phyloP scores from a whole-genome alignment of 768 basidiomycete genomes.

The Leccinum rimulosum region DNA sequence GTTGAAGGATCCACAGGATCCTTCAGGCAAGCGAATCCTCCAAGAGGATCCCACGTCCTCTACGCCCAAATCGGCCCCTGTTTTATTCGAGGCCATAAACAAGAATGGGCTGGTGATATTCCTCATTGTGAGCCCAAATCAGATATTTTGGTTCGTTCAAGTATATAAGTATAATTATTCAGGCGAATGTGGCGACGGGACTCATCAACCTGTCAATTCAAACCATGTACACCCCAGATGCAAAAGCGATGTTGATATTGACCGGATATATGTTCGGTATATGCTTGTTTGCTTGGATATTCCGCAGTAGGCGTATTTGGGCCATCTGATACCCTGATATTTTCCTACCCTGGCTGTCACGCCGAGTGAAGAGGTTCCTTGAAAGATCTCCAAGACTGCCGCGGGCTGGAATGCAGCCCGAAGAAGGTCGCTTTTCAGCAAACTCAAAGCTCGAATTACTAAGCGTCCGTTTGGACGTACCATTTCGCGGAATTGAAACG shows the following conservation, averaged over 20 bases:
- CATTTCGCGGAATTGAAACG: too few species aligned
- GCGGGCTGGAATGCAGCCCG: conserved; percentile 64
- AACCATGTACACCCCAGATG: conserved; percentile 75
- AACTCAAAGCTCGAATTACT: background rate
- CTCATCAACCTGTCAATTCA: conserved; percentile 72
- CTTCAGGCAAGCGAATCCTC: conserved; percentile 24
- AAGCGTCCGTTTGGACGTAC: too few species aligned
- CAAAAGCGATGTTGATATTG: conserved; percentile 60
- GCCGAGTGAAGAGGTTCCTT: conserved; percentile 55
- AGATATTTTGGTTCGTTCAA: background rate
- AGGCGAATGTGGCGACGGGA: conserved; percentile 91
- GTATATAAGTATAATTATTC: background rate
- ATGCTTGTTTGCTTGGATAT: conserved; percentile 62
- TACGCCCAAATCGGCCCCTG: conserved; percentile 33
- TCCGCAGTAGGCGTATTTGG: conserved; percentile 37
- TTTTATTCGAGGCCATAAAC: conserved; percentile 79
- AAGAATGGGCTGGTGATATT: conserved; percentile 77
- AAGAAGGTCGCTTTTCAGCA: background rate
- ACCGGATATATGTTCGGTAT: conserved; percentile 55
- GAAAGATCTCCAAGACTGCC: conserved; percentile 55
- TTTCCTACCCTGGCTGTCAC: background rate
- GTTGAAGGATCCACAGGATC: conserved; percentile 23
- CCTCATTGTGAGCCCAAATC: conserved; percentile 60
- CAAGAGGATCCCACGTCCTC: conserved; percentile 24
- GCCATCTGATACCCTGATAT: conserved; percentile 8